Evolutionary conservation across 371 early-diverging fungal genomes (phyloP).

Genomic region (Circinella umbellata): DNA sequence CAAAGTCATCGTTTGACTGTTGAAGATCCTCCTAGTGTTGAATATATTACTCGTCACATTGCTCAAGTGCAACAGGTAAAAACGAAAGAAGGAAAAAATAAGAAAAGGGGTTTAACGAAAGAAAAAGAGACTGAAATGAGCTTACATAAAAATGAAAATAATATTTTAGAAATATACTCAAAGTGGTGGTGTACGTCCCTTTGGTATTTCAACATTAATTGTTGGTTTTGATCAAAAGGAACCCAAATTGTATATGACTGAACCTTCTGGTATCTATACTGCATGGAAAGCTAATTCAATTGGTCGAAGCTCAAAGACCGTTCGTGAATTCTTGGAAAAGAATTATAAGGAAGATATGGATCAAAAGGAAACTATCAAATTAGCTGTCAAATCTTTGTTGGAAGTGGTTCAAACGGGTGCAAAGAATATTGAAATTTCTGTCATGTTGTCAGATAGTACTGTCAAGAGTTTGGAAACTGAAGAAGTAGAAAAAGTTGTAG

Average conservation of each 20-base stretch:
- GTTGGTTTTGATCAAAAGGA: constrained; percentile 91
- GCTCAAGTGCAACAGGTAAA: constrained; percentile 95
- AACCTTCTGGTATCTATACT: constrained; percentile 99
- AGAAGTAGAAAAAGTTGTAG: constrained; percentile 87
- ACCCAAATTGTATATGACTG: constrained; percentile 97
- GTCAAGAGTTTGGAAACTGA: constrained; percentile 75
- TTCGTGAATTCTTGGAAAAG: constrained; percentile 97
- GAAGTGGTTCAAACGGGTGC: constrained; percentile 99
- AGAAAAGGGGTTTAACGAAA: too few relatives aligned
- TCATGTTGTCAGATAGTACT: constrained; percentile 78
- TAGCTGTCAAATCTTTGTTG: constrained; percentile 90
- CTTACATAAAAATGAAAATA: constrained; percentile 1
- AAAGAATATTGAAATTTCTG: constrained; percentile 97
- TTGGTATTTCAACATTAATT: constrained; percentile 98
- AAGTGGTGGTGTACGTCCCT: constrained; percentile 98
- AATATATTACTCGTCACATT: constrained; percentile 98
- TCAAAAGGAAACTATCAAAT: constrained; percentile 84
- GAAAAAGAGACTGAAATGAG: too few relatives aligned
- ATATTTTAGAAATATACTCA: constrained; percentile 95
- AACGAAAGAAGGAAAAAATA: neutral
- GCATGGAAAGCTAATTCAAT: constrained; percentile 98
- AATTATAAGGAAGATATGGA: constrained; percentile 88
- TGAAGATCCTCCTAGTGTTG: constrained; percentile 97
- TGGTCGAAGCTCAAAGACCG: constrained; percentile 96
- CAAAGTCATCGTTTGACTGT: constrained; percentile 96